Evolutionary conservation across 108 stramenopile genomes (phyloP).

Genomic region (Asterionellopsis glacialis): DNA sequence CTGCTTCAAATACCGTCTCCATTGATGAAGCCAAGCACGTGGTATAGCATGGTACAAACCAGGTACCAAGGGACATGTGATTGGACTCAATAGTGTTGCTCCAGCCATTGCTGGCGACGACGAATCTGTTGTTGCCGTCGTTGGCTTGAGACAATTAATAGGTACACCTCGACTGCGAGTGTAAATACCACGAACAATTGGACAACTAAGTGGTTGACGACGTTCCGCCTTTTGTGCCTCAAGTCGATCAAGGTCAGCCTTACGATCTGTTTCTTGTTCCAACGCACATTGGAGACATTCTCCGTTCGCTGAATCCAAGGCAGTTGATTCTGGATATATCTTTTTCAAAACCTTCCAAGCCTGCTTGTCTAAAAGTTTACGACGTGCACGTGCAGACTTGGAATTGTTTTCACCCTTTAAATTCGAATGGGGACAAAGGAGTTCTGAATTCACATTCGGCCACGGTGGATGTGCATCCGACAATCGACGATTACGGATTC

Average conservation of each 20-base stretch:
- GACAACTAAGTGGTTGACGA: constrained; percentile 57
- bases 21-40: constrained; percentile 72
- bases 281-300: constrained; percentile 72
- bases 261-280: constrained; percentile 60
- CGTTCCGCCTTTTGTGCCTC: constrained; percentile 59
- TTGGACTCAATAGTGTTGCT: neutral
- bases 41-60: constrained; percentile 72
- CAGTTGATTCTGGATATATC: constrained; percentile 75
- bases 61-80: constrained; percentile 53
- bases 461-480: constrained; percentile 77
- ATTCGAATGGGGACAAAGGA: constrained; percentile 31
- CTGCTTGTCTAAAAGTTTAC: constrained; percentile 74
- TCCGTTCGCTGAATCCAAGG: constrained; percentile 40
- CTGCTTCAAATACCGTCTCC: constrained; percentile 80
- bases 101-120: neutral
- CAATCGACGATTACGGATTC: constrained; percentile 59
- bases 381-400: constrained; percentile 68
- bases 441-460: constrained; percentile 76
- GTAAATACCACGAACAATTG: constrained; percentile 68
- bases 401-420: constrained; percentile 36
- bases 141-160: constrained; percentile 19
- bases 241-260: constrained; percentile 40
- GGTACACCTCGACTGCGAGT: constrained; percentile 65
- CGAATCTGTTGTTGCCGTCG: neutral
- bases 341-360: constrained; percentile 83